Conservation (phyloP, 768 basidiomycete species). For the Suillus variegatus region DNA sequence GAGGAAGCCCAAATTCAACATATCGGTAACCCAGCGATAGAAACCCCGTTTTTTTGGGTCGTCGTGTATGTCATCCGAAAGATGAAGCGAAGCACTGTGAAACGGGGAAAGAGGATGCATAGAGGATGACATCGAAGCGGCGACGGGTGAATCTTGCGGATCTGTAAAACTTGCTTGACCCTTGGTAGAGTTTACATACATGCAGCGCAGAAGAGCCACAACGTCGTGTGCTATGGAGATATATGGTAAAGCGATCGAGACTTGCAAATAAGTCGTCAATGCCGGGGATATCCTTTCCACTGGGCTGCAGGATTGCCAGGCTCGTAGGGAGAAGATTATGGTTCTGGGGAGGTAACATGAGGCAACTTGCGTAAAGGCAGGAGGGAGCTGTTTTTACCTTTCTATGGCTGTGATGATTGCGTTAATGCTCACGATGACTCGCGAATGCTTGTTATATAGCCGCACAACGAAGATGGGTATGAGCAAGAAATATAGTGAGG, state of each 20-base stretch:
- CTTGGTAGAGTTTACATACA: conserved; percentile 41
- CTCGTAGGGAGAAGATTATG: conserved; percentile 22
- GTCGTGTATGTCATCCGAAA: conserved; percentile 25
- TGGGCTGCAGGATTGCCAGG: conserved; percentile 19
- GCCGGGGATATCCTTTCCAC: conserved; percentile 13
- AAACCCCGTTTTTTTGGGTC: conserved; percentile 28
- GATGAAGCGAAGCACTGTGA: conserved; percentile 8
- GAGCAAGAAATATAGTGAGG: conserved; percentile 38
- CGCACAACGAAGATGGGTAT: conserved; percentile 40
- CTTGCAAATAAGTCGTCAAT: conserved; percentile 22
- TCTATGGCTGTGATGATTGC: conserved; percentile 37
- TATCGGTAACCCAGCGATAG: conserved; percentile 31
- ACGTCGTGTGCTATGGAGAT: conserved; percentile 37
- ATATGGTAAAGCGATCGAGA: conserved; percentile 23
- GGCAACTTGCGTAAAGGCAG: neutral
- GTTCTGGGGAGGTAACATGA: conserved; percentile 13
- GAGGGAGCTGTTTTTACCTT: conserved; percentile 27
- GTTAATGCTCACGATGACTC: conserved; percentile 37
- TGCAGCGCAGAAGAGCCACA: conserved; percentile 36
- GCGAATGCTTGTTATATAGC: conserved; percentile 34
- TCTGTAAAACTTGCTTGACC: conserved; percentile 27
- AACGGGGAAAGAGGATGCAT: conserved; percentile 15
- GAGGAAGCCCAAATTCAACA: conserved; percentile 30
- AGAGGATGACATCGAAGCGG: conserved; percentile 18
- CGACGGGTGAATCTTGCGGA: conserved; percentile 23